Percentiles rank a stretch among this genome's conserved stretches.
Conservation (phyloP, 768 basidiomycete genomes). For the Lenzites betulinus region DNA sequence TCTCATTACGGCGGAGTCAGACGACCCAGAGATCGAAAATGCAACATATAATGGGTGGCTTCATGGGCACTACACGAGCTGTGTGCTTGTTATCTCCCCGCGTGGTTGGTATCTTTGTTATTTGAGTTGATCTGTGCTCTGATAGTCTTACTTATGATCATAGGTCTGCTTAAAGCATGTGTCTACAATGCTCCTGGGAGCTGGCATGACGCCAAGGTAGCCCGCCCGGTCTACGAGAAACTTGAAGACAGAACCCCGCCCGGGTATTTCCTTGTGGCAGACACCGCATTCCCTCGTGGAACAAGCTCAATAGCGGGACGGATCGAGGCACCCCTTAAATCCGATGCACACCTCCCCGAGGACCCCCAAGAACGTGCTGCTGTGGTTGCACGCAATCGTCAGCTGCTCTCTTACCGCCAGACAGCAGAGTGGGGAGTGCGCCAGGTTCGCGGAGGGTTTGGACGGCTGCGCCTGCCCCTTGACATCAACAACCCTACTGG, state of each 20-base stretch:
- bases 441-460: conserved; percentile 47
- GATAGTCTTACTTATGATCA: not conserved
- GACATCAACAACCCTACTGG: conserved; percentile 32
- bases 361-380: conserved; percentile 25
- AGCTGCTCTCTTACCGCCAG: conserved; percentile 48
- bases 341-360: conserved; percentile 25
- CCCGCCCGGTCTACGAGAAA: conserved; percentile 41
- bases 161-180: conserved; percentile 41
- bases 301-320: conserved; percentile 32
- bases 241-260: conserved; percentile 38
- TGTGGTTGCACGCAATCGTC: conserved; percentile 33
- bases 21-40: conserved; percentile 46
- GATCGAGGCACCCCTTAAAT: conserved; percentile 43
- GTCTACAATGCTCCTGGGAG: conserved; percentile 46
- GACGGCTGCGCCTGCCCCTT: conserved; percentile 44
- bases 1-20: conserved; percentile 38
- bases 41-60: conserved; percentile 49
- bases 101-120: conserved; percentile 18
- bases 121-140: not conserved
- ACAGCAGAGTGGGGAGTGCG: conserved; percentile 56
- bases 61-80: conserved; percentile 42
- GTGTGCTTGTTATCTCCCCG: conserved; percentile 41
- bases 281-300: conserved; percentile 49
- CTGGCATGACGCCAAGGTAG: conserved; percentile 51
- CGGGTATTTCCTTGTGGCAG: conserved; percentile 45